Conservation (phyloP, 2,329 filamentous ascomycete genomes). For the Diaporthe eres region DNA sequence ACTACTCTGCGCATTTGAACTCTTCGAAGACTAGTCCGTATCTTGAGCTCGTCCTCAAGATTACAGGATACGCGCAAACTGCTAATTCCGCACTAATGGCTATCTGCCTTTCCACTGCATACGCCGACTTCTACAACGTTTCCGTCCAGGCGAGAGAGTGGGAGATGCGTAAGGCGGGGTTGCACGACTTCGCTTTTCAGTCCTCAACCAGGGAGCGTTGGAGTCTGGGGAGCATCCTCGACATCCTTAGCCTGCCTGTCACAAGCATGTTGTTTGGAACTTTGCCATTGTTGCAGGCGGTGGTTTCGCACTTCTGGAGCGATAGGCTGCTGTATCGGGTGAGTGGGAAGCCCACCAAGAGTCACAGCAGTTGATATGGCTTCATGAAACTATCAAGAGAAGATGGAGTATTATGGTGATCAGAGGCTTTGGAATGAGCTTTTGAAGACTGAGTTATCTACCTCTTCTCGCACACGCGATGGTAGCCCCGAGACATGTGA, state of each 20-base stretch:
- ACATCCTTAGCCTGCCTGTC: neutral
- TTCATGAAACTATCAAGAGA: neutral
- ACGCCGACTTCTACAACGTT: neutral
- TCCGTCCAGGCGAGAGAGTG: slow-evolving; percentile 11
- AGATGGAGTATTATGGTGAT: neutral
- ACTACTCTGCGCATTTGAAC: neutral
- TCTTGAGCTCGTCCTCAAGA: neutral
- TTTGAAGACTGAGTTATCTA: neutral
- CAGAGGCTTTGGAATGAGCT: neutral
- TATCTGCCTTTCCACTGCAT: slow-evolving; percentile 10
- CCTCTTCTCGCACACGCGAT: neutral
- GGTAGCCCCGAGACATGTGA: neutral
- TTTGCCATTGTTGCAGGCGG: slow-evolving; percentile 24
- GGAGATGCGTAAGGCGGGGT: slow-evolving; percentile 19
- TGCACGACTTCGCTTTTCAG: slow-evolving; percentile 11
- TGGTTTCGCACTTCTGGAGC: slow-evolving; percentile 10
- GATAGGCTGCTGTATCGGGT: slow-evolving; percentile 17
- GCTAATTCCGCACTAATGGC: neutral
- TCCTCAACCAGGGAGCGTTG: neutral
- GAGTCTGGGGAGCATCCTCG: neutral
- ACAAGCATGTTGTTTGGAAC: slow-evolving; percentile 15
- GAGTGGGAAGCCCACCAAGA: slow-evolving; percentile 16
- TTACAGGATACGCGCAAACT: slow-evolving; percentile 10
- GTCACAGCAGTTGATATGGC: neutral
- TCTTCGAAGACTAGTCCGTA: neutral